Conservation (phyloP, 2,329 filamentous ascomycete species). For the Nigrograna mackinnonii region DNA sequence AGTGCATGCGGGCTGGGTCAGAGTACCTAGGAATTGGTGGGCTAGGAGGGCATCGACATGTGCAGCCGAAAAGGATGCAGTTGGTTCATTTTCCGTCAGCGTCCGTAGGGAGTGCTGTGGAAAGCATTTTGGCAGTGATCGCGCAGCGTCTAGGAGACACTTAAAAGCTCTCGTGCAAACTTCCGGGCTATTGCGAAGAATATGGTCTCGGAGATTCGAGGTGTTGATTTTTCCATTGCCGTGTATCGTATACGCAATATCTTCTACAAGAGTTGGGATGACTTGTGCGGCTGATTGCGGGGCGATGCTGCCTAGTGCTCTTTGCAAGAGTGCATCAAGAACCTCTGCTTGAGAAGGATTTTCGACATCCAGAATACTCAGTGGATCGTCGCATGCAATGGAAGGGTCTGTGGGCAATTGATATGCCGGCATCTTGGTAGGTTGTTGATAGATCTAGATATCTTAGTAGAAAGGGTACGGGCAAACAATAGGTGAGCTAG, state of each 20-base stretch:
- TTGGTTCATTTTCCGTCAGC: constrained; percentile 1
- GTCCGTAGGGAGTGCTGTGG: not conserved
- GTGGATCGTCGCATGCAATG: constrained; percentile 6
- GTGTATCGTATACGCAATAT: constrained; percentile 12
- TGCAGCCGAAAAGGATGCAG: constrained; percentile 2
- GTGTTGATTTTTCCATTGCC: constrained; percentile 1
- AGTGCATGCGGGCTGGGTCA: constrained; percentile 3
- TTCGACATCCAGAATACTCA: constrained; percentile 9
- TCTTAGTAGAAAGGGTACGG: too few relatives aligned
- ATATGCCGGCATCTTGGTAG: too few relatives aligned
- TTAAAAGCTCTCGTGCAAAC: too few relatives aligned
- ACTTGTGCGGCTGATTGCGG: not conserved
- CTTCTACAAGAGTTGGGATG: constrained; percentile 9
- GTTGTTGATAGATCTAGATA: too few relatives aligned
- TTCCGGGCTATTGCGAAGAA: not conserved
- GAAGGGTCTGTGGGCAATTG: constrained; percentile 10
- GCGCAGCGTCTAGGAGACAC: not conserved
- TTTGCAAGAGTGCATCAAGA: constrained; percentile 4
- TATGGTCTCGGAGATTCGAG: not conserved
- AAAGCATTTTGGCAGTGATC: constrained; percentile 1
- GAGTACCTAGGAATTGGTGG: constrained; percentile 12
- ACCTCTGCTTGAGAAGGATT: constrained; percentile 7
- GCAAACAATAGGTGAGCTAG: too few relatives aligned
- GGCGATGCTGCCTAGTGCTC: constrained; percentile 1
- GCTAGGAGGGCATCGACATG: constrained; percentile 12